Evolutionary conservation across 768 basidiomycete species (phyloP), one percentile per base, ranked within the genome.

Genomic region (Boletus subparvulus): DNA sequence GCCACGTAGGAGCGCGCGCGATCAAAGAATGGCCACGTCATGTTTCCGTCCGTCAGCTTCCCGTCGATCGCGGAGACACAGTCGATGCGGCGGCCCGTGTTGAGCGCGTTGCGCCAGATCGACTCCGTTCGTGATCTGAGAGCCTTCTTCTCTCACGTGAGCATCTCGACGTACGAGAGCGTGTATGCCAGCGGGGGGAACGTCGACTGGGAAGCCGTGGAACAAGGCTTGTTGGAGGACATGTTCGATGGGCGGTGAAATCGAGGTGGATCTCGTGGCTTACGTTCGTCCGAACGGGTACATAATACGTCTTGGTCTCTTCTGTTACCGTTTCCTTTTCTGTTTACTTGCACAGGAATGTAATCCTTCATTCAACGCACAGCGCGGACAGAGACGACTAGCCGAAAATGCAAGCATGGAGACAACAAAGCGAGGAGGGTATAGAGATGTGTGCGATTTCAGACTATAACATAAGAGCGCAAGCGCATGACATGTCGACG

Each of bases 81-180:
- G 24, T 65, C 77, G 32, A 80, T 88, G 71, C 88, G 94, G 9
- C 80, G 85, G 47, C 94, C 95, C 3, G 77, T 94, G 58, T 75
- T 98, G 52, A 78, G 78, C 32, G 70, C 77, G 3, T 49, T 92
- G 24, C 85, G 84, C 47, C 85, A 89, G 60, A 88, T 98, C 54
- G 86, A 88, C 58, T 93, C 91, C 51, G 83, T 97, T 41, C 82
- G 85, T 37, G 91, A 97, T 65, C 76, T 99, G 26, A 80, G 86
- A n/a, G 83, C 88, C 1, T 99, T 99, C 78, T 94, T 98, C 72
- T 86, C 92, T 1, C 82, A 86, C 54, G 87, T 94, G 48, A 96
- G 94, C 71, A 85, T 96, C 49, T 78, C 87, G 6, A 88, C 90
- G 11, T 98, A 94, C 68, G 94, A 98, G 74, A 89, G 88, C 56